These are phyloP conservation scores for Trichoderma atrobrunneum DNA, from an alignment of 2,329 filamentous ascomycete species.

Conservation along the genomic window DNA sequence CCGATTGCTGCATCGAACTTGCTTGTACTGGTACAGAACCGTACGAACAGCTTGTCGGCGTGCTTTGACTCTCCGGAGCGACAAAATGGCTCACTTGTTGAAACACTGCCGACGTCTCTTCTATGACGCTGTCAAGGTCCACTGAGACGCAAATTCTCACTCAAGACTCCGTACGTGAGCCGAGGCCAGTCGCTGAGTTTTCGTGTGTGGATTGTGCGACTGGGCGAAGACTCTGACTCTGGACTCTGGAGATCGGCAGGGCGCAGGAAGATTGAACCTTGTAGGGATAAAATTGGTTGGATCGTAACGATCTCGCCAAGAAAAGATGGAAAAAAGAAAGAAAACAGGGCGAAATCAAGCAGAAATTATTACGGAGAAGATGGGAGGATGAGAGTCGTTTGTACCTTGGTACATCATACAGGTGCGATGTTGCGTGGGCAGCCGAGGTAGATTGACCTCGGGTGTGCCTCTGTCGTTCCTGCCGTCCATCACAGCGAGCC, in stretches of 20 bases:
- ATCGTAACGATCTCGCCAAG: neutral
- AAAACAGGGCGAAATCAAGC: neutral
- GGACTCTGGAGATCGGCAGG: neutral
- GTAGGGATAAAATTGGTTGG: neutral
- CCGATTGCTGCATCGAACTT: neutral
- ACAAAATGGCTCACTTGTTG: slow-evolving; percentile 2
- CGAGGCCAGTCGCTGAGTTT: neutral
- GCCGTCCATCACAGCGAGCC: neutral
- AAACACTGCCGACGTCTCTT: neutral
- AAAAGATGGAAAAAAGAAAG: neutral
- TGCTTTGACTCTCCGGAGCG: neutral
- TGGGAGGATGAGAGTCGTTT: neutral
- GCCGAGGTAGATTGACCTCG: neutral
- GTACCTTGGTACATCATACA: neutral
- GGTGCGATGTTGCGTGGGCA: neutral
- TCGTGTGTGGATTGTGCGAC: neutral
- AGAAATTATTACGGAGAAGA: neutral
- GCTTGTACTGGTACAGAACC: neutral
- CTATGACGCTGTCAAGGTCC: slow-evolving; percentile 1
- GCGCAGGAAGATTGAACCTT: neutral
- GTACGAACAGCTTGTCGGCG: neutral
- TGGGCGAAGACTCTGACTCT: neutral
- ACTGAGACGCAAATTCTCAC: neutral
- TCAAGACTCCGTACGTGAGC: neutral
- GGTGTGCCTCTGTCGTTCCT: slow-evolving; percentile 1